Evolutionary conservation across 2,329 filamentous ascomycete genomes (phyloP), one percentile per base, ranked within the genome.

Genomic region (Albophoma yamanashiensis): DNA sequence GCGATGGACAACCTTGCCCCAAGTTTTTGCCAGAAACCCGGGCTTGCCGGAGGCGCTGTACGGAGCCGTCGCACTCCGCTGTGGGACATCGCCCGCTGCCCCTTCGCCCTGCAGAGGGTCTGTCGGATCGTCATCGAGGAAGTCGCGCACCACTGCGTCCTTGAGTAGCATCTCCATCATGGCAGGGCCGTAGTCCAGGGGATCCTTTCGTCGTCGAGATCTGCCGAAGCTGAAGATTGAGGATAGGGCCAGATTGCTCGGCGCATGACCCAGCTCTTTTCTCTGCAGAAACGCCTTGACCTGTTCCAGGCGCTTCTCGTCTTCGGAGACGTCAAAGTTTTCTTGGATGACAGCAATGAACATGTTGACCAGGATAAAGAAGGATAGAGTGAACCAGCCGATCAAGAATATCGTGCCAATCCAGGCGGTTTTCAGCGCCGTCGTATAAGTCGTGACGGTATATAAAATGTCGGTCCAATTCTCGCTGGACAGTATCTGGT

Each of bases 301-400:
- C 75, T 99, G 95, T 71, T 97, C 91, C 63, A 97, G 76, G 25
- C 95, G 91, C 75, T 99, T 99, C 73, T 97, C 92, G 70, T 99
- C 95, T 72, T 99, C 94, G 4, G 92, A 96, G 34, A 99, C 92
- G 75, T 99, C 94, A 71, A 99, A 99, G 69, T 96, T 99, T 71
- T 99, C 94, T 73, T 99, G 94, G 65, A 99, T 99, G 76, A 99
- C 94, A 80, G 94, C 94, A 89, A 99, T 97, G 79, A 99, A 99
- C 94, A 99, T 99, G 71, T 97, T 99, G 77, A 99, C 78, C 63
- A 97, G 84, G 75, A 99, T 96, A 71, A 97, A 93, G 73, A 95
- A 97, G 7, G 92, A 83, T 52, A 99, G 82, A 60, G 96, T 94
- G 74, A 96, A 97, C 94, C 94, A 99, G 65, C 92, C 82, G 64